phyloP scores from a whole-genome alignment of 1,284 basidiomycete species.

The Naganishia sp. region DNA sequence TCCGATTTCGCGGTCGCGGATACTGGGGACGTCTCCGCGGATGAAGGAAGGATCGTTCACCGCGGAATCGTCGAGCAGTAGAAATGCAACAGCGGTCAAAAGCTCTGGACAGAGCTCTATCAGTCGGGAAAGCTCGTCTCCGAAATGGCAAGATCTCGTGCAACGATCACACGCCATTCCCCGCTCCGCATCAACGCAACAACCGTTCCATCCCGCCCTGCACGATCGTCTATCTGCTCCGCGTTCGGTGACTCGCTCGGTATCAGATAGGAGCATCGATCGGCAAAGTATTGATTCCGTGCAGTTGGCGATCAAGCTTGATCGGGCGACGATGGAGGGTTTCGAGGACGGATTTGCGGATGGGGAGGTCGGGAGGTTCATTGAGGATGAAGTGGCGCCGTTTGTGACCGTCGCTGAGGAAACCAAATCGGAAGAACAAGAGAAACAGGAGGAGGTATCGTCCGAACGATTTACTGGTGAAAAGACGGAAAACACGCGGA shows the following conservation, averaged over 20 bases:
- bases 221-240: neutral
- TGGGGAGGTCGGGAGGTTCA: neutral
- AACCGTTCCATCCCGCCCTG: neutral
- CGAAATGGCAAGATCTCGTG: neutral
- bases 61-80: neutral
- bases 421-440: neutral
- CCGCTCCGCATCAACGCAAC: neutral
- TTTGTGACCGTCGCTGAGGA: neutral
- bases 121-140: neutral
- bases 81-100: too few relatives aligned
- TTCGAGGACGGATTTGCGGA: neutral
- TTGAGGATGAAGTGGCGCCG: slow-evolving; percentile 13
- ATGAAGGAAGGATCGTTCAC: neutral
- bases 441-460: neutral
- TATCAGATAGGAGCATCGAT: slow-evolving; percentile 12
- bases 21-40: slow-evolving; percentile 3
- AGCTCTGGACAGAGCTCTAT: too few relatives aligned
- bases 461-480: neutral
- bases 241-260: neutral
- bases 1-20: slow-evolving; percentile 8
- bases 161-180: neutral
- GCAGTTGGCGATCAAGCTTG: slow-evolving; percentile 1
- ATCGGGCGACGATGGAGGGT: too few relatives aligned
- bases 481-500: too few relatives aligned
- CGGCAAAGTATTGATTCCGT: slow-evolving; percentile 12